phyloP scores from a whole-genome alignment of 345 rosid genomes.

The Hevea brasiliensis region DNA sequence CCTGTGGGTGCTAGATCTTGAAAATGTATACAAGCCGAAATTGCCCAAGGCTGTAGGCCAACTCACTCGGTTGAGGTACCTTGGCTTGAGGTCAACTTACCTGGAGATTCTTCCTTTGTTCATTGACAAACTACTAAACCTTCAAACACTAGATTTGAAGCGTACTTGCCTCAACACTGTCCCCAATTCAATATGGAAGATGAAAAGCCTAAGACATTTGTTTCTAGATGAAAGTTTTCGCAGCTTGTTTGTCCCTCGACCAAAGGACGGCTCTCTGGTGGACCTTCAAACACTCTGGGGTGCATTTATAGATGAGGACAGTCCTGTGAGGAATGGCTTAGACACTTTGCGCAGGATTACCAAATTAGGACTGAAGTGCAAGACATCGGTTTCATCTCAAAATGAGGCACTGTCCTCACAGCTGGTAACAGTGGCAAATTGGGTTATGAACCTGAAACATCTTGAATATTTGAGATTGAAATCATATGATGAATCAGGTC shows the following conservation, averaged over 20 bases:
- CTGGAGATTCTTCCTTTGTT: background rate
- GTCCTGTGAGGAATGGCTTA: slow-evolving; percentile 6
- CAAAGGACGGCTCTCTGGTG: background rate
- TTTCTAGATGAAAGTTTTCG: background rate
- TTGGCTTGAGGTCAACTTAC: slow-evolving; percentile 18
- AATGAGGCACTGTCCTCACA: background rate
- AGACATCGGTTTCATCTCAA: background rate
- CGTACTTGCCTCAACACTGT: background rate
- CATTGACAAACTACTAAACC: background rate
- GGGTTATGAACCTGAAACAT: background rate
- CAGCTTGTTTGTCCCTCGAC: background rate
- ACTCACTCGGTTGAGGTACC: slow-evolving; percentile 2
- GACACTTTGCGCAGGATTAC: background rate
- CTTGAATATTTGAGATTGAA: slow-evolving; percentile 4
- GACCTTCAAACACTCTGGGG: slow-evolving; percentile 1
- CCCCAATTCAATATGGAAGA: background rate
- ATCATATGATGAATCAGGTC: background rate
- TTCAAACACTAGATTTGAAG: slow-evolving; percentile 3
- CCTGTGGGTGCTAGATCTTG: slow-evolving; percentile 1
- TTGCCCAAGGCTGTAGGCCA: background rate
- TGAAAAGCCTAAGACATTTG: slow-evolving; percentile 1
- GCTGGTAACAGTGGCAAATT: background rate
- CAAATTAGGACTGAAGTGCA: slow-evolving; percentile 5
- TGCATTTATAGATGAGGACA: background rate
- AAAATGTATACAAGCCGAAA: slow-evolving; percentile 2